Percentiles rank a stretch among this genome's conserved stretches.
These are phyloP conservation scores for Neoconidiobolus thromboides DNA, from an alignment of 371 early-diverging fungal genomes.

Conservation along the genomic window DNA sequence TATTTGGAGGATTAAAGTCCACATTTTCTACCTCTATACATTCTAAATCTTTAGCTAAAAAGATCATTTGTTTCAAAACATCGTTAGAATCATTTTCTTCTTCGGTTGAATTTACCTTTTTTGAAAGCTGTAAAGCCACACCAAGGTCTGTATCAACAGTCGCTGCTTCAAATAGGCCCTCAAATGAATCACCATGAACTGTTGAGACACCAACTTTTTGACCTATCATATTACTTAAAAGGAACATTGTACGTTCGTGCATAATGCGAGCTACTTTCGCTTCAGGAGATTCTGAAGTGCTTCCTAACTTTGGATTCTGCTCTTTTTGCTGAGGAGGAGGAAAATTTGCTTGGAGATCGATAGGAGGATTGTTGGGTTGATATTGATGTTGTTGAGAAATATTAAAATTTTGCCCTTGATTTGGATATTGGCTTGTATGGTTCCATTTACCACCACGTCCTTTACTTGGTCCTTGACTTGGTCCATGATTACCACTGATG, in stretches of 20 bases:
- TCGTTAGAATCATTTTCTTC: slow-evolving; percentile 17
- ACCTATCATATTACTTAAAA: slow-evolving; percentile 63
- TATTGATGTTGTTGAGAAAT: neutral
- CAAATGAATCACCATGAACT: slow-evolving; percentile 40
- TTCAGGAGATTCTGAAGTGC: slow-evolving; percentile 4
- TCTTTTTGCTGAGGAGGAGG: neutral
- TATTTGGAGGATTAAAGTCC: slow-evolving; percentile 24
- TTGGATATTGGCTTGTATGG: neutral
- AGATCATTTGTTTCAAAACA: slow-evolving; percentile 26
- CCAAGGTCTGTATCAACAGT: slow-evolving; percentile 54
- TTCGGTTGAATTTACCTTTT: slow-evolving; percentile 25
- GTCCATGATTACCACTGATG: neutral
- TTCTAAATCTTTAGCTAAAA: slow-evolving; percentile 49
- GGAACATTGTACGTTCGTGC: slow-evolving; percentile 55
- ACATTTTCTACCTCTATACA: slow-evolving; percentile 31
- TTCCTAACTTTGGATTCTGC: neutral
- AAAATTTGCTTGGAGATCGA: neutral
- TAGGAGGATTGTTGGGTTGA: too few relatives aligned
- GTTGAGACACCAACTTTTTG: slow-evolving; percentile 42
- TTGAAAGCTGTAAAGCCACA: slow-evolving; percentile 32
- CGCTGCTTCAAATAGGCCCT: slow-evolving; percentile 60
- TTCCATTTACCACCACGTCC: neutral
- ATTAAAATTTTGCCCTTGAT: neutral
- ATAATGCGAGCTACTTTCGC: slow-evolving; percentile 25
- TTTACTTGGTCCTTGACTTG: neutral